Evolutionary conservation across 257 asterid species (phyloP), one percentile per base, ranked within the genome.

Genomic region (Fraxinus quadrangulata): DNA sequence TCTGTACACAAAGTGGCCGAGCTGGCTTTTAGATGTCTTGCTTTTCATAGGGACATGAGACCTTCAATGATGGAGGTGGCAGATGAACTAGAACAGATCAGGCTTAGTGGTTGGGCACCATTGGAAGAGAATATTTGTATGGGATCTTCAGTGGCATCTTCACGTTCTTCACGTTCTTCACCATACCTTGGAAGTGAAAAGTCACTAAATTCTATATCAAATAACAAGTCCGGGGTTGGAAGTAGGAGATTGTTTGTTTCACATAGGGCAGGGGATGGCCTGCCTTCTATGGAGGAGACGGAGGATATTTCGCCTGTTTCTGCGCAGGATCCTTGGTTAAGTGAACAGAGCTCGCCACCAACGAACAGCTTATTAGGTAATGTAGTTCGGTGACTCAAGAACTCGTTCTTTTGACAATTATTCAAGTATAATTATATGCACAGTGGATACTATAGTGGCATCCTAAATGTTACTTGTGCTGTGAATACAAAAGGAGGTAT

Each of bases 1-100:
- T 89, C 96, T 8, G 86, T 91, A 19, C 92, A 89, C 78, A 86
- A 84, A 85, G 88, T 91, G 45, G 94, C 88, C 3, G 96, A 91
- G 79, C 84, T 91, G 13, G 94, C 96, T 19, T 91, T 91, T 54
- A 83, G 94, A 71, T 91, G 96, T 81, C 96, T 91, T 34, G 90
- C 96, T 63, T 89, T 85, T 76, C 91, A 91, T 65, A 66, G 84
- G 77, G 96, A 91, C 78, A 85, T 91, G 96, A 89, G 96, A 42
- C 96, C 96, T n/a, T 85, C 96, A 4, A 91, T 91, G 96, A 85
- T 77, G 84, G 96, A 91, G 78, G 96, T 91, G 78, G 91, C 94
- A 13, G 92, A 89, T 0, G 96, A 91, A 81, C 83, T 91, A 34
- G 96, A 91, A 74, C 94, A 86, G 85, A 84, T 91, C 74, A 78